Conservation (phyloP, 2,329 filamentous ascomycete genomes). For the Fusarium fujikuroi region DNA sequence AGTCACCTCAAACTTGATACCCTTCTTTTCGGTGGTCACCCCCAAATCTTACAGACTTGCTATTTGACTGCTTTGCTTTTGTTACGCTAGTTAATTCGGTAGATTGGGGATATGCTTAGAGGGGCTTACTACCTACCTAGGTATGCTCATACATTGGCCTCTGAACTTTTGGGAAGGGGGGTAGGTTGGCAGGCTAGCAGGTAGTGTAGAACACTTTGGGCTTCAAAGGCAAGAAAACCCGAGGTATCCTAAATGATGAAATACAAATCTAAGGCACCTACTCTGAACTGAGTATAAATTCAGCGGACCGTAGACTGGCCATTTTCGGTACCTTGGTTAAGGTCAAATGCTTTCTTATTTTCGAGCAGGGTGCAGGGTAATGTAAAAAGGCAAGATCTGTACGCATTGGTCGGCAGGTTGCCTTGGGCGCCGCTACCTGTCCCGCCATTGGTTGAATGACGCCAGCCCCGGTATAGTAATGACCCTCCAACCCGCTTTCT, state of each 20-base stretch:
- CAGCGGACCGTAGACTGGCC: background rate
- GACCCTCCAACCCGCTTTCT: conserved; percentile 34
- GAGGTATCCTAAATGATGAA: background rate
- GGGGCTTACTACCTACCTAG: background rate
- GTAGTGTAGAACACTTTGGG: background rate
- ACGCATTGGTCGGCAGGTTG: background rate
- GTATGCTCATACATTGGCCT: background rate
- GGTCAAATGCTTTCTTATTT: background rate
- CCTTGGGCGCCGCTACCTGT: background rate
- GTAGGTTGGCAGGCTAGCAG: background rate
- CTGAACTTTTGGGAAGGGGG: background rate
- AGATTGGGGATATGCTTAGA: background rate
- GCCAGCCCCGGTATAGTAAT: conserved; percentile 46
- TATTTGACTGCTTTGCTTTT: background rate
- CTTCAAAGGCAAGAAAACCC: background rate
- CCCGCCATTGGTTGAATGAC: conserved; percentile 34
- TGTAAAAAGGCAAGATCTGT: background rate
- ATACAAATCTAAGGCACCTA: background rate
- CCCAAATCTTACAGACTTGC: background rate
- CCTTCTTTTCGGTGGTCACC: background rate
- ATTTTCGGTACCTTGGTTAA: background rate
- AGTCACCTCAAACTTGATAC: background rate
- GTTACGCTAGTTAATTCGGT: background rate
- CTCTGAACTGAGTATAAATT: background rate
- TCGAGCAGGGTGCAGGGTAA: background rate